Conservation (phyloP, 1,139 yeast genomes). For the Scheffersomyces parashehatae region DNA sequence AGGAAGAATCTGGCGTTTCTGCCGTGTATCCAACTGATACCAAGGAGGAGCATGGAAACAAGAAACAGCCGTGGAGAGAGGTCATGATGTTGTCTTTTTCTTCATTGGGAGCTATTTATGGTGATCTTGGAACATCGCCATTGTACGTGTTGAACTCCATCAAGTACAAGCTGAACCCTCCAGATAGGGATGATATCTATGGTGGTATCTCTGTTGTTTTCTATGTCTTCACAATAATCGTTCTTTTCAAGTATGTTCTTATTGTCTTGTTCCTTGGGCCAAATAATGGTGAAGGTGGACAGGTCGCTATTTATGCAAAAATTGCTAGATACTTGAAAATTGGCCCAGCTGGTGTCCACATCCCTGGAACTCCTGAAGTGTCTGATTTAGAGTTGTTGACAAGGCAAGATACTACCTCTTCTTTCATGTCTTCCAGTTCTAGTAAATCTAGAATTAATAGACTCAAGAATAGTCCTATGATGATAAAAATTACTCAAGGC, state of each 20-base stretch:
- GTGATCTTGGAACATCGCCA: conserved; percentile 65
- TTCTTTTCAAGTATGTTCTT: conserved; percentile 50
- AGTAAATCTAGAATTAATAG: conserved; percentile 13
- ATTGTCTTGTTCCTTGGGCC: conserved; percentile 53
- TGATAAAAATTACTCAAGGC: conserved; percentile 28
- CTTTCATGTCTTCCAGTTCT: conserved; percentile 11
- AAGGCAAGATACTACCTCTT: conserved; percentile 41
- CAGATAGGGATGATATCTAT: conserved; percentile 39
- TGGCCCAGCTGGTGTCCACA: conserved; percentile 48
- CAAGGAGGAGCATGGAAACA: conserved; percentile 1
- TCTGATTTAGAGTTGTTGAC: conserved; percentile 38
- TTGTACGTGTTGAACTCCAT: conserved; percentile 52
- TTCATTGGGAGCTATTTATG: conserved; percentile 59
- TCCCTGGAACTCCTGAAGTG: conserved; percentile 39
- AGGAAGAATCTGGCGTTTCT: conserved; percentile 13
- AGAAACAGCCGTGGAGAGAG: conserved; percentile 24
- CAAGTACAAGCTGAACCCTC: conserved; percentile 30
- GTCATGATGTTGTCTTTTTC: conserved; percentile 29
- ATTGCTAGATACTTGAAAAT: conserved; percentile 49
- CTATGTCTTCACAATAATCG: conserved; percentile 55
- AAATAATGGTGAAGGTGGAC: conserved; percentile 63
- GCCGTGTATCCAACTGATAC: conserved; percentile 1
- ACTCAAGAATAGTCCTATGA: conserved; percentile 22
- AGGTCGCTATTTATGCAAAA: conserved; percentile 59
- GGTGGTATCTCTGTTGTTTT: conserved; percentile 57